Percentiles rank a stretch among this genome's conserved stretches.
phyloP scores from a whole-genome alignment of 495 filamentous ascomycete genomes.

The Aspergillus biplanus region DNA sequence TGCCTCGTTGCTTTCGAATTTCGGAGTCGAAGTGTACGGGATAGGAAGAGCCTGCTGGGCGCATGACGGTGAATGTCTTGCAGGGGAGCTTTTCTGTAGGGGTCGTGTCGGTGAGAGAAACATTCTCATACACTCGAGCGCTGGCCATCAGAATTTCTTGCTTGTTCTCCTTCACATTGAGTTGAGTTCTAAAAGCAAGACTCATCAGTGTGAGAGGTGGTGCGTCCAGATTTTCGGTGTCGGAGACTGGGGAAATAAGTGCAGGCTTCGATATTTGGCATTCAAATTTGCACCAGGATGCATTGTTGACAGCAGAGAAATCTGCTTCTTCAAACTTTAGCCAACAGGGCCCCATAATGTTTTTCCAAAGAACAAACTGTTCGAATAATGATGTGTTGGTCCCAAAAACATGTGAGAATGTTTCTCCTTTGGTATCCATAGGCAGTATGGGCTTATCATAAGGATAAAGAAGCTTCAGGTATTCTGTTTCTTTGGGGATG shows the following conservation, averaged over 20 bases:
- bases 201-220: slow-evolving; percentile 95
- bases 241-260: slow-evolving; percentile 66
- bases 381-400: slow-evolving; percentile 94
- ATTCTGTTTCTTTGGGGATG: slow-evolving; percentile 86
- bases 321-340: slow-evolving; percentile 83
- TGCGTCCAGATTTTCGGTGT: slow-evolving; percentile 75
- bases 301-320: slow-evolving; percentile 82
- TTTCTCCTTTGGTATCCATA: slow-evolving; percentile 76
- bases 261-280: slow-evolving; percentile 77
- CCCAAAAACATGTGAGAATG: slow-evolving; percentile 93
- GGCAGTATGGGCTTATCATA: slow-evolving; percentile 76
- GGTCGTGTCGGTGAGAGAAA: slow-evolving; percentile 85
- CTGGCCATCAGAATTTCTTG: slow-evolving; percentile 92
- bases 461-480: slow-evolving; percentile 91
- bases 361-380: slow-evolving; percentile 97
- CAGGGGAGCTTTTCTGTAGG: slow-evolving; percentile 85
- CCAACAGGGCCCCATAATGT: slow-evolving; percentile 99
- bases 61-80: slow-evolving; percentile 88
- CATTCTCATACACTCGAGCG: slow-evolving; percentile 88
- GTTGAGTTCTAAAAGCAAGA: slow-evolving; percentile 80
- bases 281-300: slow-evolving; percentile 96
- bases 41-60: slow-evolving; percentile 73
- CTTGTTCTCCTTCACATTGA: slow-evolving; percentile 94
- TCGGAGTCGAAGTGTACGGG: slow-evolving; percentile 84
- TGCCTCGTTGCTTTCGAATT: slow-evolving; percentile 68